These are phyloP conservation scores for Nannochloris sp. DNA, from an alignment of 139 green algal species.

Conservation along the genomic window DNA sequence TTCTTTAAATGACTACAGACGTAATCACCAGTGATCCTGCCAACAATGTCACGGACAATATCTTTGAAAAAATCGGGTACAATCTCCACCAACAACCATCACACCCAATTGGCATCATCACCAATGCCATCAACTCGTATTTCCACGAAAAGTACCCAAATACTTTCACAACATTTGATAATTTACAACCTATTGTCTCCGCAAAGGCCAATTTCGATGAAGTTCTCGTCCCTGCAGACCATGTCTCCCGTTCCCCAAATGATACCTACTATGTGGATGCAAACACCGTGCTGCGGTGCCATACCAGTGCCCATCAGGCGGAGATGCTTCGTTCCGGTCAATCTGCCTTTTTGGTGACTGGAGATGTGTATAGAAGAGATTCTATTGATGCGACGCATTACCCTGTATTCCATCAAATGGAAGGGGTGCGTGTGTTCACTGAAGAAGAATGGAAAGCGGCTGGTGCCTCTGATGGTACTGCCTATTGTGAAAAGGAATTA, in stretches of 20 bases:
- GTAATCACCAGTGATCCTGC: constrained; percentile 70
- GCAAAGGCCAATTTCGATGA: constrained; percentile 74
- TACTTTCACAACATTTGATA: constrained; percentile 84
- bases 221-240: constrained; percentile 86
- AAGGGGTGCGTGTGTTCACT: constrained; percentile 78
- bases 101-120: constrained; percentile 96
- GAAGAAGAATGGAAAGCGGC: constrained; percentile 21
- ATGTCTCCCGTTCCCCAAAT: constrained; percentile 84
- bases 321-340: constrained; percentile 77
- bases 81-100: constrained; percentile 78
- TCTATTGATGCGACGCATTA: constrained; percentile 98
- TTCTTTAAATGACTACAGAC: constrained; percentile 28
- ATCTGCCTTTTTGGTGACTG: constrained; percentile 86
- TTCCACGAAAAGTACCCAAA: constrained; percentile 64
- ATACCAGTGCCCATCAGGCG: constrained; percentile 80
- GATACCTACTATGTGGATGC: constrained; percentile 97
- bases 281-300: constrained; percentile 74
- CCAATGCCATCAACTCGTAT: constrained; percentile 90
- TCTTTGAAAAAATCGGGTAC: constrained; percentile 89
- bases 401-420: constrained; percentile 99
- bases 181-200: constrained; percentile 83
- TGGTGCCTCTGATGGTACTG: constrained; percentile 11
- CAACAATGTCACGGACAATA: constrained; percentile 96
- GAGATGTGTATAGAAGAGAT: constrained; percentile 95
- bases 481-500: constrained; percentile 66